phyloP scores from a whole-genome alignment of 768 basidiomycete genomes.

The Rhodosporidiobolus sp. region DNA sequence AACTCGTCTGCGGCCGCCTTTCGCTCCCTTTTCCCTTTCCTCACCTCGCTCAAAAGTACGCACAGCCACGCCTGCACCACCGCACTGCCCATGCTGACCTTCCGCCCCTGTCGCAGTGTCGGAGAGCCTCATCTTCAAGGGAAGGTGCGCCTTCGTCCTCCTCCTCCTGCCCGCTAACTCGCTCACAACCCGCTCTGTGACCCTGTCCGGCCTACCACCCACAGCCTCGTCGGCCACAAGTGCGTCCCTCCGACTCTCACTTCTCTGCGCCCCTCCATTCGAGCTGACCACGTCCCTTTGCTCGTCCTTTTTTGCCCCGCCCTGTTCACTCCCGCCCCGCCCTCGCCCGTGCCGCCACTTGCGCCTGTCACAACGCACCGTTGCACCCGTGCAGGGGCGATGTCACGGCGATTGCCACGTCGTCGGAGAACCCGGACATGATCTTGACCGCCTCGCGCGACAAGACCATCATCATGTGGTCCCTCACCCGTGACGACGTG shows the following conservation, averaged over 20 bases:
- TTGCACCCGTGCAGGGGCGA: conserved; percentile 82
- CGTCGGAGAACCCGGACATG: conserved; percentile 96
- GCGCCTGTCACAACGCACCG: conserved; percentile 49
- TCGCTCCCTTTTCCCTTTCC: background rate
- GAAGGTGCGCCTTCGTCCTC: conserved; percentile 13
- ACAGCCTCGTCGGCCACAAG: conserved; percentile 40
- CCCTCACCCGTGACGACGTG: conserved; percentile 74
- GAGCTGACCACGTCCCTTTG: background rate
- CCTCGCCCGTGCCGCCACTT: background rate
- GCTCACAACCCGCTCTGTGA: background rate
- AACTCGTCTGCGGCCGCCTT: background rate
- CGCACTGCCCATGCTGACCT: background rate
- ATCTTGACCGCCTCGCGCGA: conserved; percentile 97
- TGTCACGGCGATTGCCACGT: conserved; percentile 98
- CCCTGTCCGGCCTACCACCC: background rate
- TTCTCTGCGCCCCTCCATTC: too few species aligned
- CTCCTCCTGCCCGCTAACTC: background rate
- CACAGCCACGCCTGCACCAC: background rate
- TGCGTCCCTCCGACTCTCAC: conserved; percentile 1
- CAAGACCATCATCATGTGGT: conserved; percentile 99
- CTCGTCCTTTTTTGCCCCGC: background rate
- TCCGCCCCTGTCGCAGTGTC: conserved; percentile 6
- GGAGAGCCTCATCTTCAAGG: conserved; percentile 39
- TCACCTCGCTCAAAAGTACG: conserved; percentile 15
- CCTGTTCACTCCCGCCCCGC: background rate